Base-by-base conservation (phyloP, 257 asterid genomes). In the Solanum chiquidenum region DNA sequence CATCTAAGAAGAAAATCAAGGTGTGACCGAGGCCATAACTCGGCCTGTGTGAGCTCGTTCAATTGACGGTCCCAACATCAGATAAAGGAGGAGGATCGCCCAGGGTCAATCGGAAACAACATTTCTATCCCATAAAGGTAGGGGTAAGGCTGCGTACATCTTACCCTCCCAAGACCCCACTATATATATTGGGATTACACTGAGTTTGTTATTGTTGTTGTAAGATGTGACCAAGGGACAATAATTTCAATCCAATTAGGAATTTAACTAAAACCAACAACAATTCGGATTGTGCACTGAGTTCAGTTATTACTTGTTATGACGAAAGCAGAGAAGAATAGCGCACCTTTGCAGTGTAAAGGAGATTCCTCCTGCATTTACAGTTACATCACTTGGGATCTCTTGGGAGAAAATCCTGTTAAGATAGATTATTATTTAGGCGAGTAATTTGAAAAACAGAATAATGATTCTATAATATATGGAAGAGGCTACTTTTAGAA, bases 321-420 rank as follows among this genome's bases (percentile, higher is more conserved):
- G 62, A 40, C 5, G 44, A 25, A 44, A 12, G 37, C 29, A 86
- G 23, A 83, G 34, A 60, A 72, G 3, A 1, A 34, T 18, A 46
- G 4, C 42, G 3, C 87, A 95, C 99, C 98, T 96, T 96, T 96
- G 99, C 75, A 95, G 85, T 86, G 95, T 83, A 89, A 96, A 95
- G 46, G 98, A 92, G 86, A 89, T 84, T 87, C 95, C 98, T 35
- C 93, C 95, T 27, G 94, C 96, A 89, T 71, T 86, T 83, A 95
- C 92, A 27, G 93, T 92, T 34, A 96, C 86, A 89, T 95, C 99
- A 71, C 99, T 96, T 1, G 95, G 94, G 55, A 95, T 88, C 91
- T 96, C 99, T 89, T 94, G 98, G 77, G 97, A 94, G 88, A 93
- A 94, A 16, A 96, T 94, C 98, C 99, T 96, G 93, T 88, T 12